phyloP scores from a whole-genome alignment of 768 basidiomycete genomes.

The Suillus tomentosus region DNA sequence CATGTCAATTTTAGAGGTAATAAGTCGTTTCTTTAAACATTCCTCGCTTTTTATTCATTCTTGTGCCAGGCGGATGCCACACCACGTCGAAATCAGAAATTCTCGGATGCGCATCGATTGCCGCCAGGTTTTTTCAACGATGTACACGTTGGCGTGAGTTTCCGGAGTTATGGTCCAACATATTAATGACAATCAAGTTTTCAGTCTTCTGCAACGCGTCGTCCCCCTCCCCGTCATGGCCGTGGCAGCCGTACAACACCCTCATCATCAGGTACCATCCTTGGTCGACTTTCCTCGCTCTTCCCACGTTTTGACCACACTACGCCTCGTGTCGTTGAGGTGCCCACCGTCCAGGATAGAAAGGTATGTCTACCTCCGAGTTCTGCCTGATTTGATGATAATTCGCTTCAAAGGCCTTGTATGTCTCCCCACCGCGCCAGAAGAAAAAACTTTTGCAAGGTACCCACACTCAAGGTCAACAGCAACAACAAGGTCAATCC shows the following conservation, averaged over 20 bases:
- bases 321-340: not conserved
- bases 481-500: not conserved
- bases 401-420: slow-evolving; percentile 1
- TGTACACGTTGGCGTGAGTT: not conserved
- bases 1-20: not conserved
- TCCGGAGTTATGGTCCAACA: no score
- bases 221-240: not conserved
- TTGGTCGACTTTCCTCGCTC: not conserved
- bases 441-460: not conserved
- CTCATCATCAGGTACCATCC: not conserved
- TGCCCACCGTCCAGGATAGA: slow-evolving; percentile 2
- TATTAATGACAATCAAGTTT: not conserved
- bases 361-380: not conserved
- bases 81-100: not conserved
- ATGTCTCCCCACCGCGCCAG: slow-evolving; percentile 5
- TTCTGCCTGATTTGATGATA: not conserved
- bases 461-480: not conserved
- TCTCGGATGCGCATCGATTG: not conserved
- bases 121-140: not conserved
- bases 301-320: not conserved
- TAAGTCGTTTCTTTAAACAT: not conserved
- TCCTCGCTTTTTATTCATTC: not conserved
- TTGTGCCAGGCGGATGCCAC: not conserved
- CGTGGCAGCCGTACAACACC: not conserved
- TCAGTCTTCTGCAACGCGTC: not conserved